Evolutionary conservation across 225 moss, liverwort and hornwort genomes (phyloP).

Genomic region (Pseudoscleropodium purum): DNA sequence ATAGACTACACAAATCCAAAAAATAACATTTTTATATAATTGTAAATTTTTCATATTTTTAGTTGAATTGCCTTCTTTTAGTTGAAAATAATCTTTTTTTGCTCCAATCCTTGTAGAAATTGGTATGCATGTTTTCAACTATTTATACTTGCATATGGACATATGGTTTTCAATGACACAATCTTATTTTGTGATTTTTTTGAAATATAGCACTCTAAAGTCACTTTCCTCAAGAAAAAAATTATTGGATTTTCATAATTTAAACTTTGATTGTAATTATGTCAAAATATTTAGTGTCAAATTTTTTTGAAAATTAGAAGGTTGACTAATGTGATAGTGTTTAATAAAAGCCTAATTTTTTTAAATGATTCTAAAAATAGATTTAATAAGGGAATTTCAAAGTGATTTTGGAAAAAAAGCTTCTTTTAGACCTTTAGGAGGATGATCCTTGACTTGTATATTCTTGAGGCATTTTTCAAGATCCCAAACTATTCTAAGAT

Average conservation of each 20-base stretch:
- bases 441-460: neutral
- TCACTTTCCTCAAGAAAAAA: neutral
- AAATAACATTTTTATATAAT: neutral
- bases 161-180: no score
- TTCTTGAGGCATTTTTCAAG: neutral
- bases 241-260: neutral
- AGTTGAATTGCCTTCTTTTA: fast-evolving
- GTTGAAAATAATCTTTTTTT: neutral
- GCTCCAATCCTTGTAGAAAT: neutral
- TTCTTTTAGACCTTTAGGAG: fast-evolving
- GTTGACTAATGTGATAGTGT: neutral
- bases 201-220: neutral
- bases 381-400: fast-evolving
- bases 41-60: neutral
- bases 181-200: neutral
- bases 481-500: neutral
- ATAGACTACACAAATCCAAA: fast-evolving
- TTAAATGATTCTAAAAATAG: neutral
- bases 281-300: neutral
- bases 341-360: neutral
- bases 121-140: neutral
- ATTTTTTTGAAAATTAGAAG: neutral
- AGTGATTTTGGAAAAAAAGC: neutral
- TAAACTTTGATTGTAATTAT: neutral
- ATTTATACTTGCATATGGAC: neutral